Percentiles rank a stretch among this genome's conserved stretches.
Evolutionary conservation across 2,329 filamentous ascomycete species (phyloP).

Genomic region (Fusarium tuaranense): DNA sequence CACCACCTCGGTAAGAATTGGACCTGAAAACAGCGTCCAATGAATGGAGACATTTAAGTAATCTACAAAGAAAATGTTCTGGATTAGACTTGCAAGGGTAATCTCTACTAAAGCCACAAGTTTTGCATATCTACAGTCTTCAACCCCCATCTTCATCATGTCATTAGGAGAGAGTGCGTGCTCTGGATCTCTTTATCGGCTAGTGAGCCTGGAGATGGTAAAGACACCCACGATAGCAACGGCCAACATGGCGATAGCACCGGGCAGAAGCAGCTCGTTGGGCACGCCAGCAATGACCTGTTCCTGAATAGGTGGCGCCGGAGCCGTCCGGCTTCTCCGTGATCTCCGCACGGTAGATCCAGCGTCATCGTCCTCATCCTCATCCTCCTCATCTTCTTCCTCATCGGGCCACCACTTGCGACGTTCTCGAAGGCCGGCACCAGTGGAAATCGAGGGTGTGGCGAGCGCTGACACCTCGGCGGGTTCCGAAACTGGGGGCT

Average conservation of each 20-base stretch:
- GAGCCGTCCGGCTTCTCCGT: constrained; percentile 52
- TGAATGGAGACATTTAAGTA: constrained; percentile 12
- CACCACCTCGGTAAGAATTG: background rate
- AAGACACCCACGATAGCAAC: constrained; percentile 96
- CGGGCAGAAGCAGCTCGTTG: constrained; percentile 92
- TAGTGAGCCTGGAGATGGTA: constrained; percentile 78
- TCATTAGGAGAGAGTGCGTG: constrained; percentile 47
- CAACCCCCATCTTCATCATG: constrained; percentile 48
- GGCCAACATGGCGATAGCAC: constrained; percentile 94
- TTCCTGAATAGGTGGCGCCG: constrained; percentile 69
- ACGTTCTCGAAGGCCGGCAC: constrained; percentile 62
- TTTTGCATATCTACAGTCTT: constrained; percentile 49
- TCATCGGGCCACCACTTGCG: constrained; percentile 70
- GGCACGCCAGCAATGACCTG: constrained; percentile 92
- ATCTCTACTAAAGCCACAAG: constrained; percentile 45
- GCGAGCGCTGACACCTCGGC: constrained; percentile 54
- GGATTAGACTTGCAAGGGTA: constrained; percentile 41
- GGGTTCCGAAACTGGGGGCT: constrained; percentile 79
- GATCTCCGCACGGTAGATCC: constrained; percentile 60
- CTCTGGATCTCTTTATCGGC: constrained; percentile 55
- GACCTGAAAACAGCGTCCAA: background rate
- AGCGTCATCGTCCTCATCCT: constrained; percentile 65
- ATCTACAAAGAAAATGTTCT: constrained; percentile 22
- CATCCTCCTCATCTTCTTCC: constrained; percentile 62
- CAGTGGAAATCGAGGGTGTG: constrained; percentile 63